Conservation (phyloP, 2,329 filamentous ascomycete species). For the Drechslerella dactyloides region DNA sequence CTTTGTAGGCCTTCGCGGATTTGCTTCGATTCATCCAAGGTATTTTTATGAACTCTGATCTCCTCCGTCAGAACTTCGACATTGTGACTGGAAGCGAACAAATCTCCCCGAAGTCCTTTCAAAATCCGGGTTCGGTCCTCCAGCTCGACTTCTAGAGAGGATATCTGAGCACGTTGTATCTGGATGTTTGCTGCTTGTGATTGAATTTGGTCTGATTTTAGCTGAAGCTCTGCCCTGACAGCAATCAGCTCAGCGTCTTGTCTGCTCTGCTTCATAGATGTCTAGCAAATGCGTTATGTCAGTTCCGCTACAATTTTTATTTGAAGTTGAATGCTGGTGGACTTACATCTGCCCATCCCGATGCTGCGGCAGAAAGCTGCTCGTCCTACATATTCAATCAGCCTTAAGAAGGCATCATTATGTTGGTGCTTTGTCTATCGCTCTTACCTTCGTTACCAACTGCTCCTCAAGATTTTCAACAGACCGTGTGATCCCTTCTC, state of each 20-base stretch:
- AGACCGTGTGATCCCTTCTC: neutral
- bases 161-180: neutral
- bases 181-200: slow-evolving; percentile 7
- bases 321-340: neutral
- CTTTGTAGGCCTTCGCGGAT: slow-evolving; percentile 8
- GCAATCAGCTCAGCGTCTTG: slow-evolving; percentile 9
- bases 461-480: neutral
- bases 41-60: neutral
- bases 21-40: neutral
- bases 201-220: slow-evolving; percentile 11
- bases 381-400: slow-evolving; percentile 18
- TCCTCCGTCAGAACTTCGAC: neutral
- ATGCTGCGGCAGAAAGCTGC: slow-evolving; percentile 19
- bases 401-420: neutral
- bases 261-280: slow-evolving; percentile 6
- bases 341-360: slow-evolving; percentile 31
- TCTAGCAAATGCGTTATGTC: neutral
- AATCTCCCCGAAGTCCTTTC: neutral
- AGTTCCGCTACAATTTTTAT: neutral
- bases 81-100: slow-evolving; percentile 3
- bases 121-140: neutral
- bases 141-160: slow-evolving; percentile 9
- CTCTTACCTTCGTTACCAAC: slow-evolving; percentile 17
- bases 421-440: neutral
- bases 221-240: slow-evolving; percentile 19